Base-by-base conservation (phyloP, 768 basidiomycete genomes). In the Hygrocybe coccinea region DNA sequence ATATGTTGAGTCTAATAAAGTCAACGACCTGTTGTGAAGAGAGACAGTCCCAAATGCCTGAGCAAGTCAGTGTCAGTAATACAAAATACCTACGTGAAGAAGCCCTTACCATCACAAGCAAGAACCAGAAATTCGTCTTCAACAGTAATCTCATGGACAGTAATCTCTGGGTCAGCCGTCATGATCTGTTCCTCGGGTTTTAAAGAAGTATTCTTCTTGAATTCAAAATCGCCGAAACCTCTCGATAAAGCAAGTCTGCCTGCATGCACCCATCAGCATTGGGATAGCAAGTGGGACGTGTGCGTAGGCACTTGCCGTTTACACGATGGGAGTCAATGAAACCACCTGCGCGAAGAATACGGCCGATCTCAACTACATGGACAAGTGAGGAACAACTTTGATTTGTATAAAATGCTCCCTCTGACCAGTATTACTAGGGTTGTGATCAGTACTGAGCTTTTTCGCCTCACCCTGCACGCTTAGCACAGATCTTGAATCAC, bases 21-120 rank as follows among this genome's bases (percentile, higher is more conserved):
- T 98, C 89, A 57, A 97, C 78, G 41, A 88, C 91, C 67, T 97
- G 89, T 62, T 99, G 97, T 7, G 93, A 95, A 3, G 82, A 82
- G 38, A 99, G 71, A 67, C 97, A 98, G 69, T 99, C 97, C 97
- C 97, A 99, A 65, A 98, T 99, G 57, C 95, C 95, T 95, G 58
- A 12, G 34, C 37, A 24, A 48, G 43, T n/a, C n/a, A n/a, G 55
- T 29, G 8, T 59, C 36, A 11, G 25, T 37, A 44, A 17, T 56
- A 36, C 21, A 19, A 50, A 50, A 21, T 17, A 47, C 35, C 48
- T 5, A 14, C 21, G 6, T 55, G 57, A 59, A 50, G 15, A 8
- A 39, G 44, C 47, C 67, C 82, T 34, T 58, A 95, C 95, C 97
- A 70, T 99, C 97, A 69, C 97, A 99, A 29, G 97, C 97, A 48